A percentile compares a stretch with the other conserved stretches of the same genome.
phyloP scores from a whole-genome alignment of 1,139 yeast genomes.

The Hyphopichia burtonii region DNA sequence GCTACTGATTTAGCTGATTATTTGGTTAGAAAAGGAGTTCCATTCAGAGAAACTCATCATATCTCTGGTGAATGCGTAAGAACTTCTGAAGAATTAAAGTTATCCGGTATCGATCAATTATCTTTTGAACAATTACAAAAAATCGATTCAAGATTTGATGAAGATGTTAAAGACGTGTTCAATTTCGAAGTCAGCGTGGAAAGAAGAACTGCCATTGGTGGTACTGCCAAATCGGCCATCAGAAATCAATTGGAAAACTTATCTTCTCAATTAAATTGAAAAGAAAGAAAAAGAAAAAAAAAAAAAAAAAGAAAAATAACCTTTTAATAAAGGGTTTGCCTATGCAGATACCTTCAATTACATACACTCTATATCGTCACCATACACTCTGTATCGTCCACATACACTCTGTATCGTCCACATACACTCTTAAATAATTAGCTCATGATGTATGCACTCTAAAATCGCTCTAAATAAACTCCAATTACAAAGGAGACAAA shows the following conservation, averaged over 20 bases:
- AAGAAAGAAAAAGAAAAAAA: too few relatives aligned
- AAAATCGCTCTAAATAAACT: too few relatives aligned
- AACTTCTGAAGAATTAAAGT: slow-evolving; percentile 71
- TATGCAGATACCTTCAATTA: too few relatives aligned
- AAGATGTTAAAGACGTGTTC: slow-evolving; percentile 80
- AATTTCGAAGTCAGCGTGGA: slow-evolving; percentile 93
- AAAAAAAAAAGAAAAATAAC: too few relatives aligned
- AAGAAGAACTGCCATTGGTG: slow-evolving; percentile 95
- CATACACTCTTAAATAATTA: too few relatives aligned
- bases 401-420: too few relatives aligned
- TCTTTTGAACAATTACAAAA: slow-evolving; percentile 71
- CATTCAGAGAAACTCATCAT: slow-evolving; percentile 98
- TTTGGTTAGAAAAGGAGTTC: slow-evolving; percentile 95
- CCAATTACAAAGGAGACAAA: too few relatives aligned
- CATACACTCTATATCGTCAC: too few relatives aligned
- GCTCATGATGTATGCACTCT: too few relatives aligned
- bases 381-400: too few relatives aligned
- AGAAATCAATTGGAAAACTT: slow-evolving; percentile 61
- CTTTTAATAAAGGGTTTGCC: too few relatives aligned
- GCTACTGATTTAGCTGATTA: slow-evolving; percentile 98
- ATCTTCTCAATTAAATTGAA: slow-evolving; percentile 23
- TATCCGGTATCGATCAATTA: slow-evolving; percentile 81
- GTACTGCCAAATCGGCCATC: slow-evolving; percentile 93
- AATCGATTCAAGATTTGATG: slow-evolving; percentile 77
- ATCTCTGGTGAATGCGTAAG: slow-evolving; percentile 97